phyloP scores from a whole-genome alignment of 495 filamentous ascomycete genomes.

The Aspergillus sclerotioniger region DNA sequence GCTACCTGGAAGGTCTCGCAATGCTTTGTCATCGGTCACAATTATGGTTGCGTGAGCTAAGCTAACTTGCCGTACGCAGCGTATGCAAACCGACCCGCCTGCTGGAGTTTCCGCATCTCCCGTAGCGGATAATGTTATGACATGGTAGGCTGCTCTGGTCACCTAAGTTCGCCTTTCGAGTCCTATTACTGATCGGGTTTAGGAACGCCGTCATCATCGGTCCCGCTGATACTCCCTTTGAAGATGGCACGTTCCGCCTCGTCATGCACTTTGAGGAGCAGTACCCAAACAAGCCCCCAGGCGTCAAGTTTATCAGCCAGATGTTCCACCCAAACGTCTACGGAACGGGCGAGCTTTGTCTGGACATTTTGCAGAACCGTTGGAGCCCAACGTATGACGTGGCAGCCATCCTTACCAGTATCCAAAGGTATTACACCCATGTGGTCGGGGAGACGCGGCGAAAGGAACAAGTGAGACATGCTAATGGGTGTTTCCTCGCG shows the following conservation, averaged over 20 bases:
- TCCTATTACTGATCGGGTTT: constrained; percentile 10
- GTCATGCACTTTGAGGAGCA: constrained; percentile 99
- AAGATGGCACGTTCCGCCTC: constrained; percentile 95
- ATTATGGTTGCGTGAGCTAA: constrained; percentile 19
- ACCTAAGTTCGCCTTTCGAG: background rate
- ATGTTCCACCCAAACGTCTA: constrained; percentile 99
- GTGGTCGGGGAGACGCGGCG: constrained; percentile 3
- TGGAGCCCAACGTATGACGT: constrained; percentile 99
- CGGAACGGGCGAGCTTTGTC: constrained; percentile 90
- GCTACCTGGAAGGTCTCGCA: background rate
- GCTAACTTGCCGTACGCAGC: constrained; percentile 48
- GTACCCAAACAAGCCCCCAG: constrained; percentile 96
- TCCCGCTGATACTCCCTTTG: constrained; percentile 94
- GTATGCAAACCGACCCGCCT: constrained; percentile 98
- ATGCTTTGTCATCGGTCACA: background rate
- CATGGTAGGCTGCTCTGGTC: constrained; percentile 63
- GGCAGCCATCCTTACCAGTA: constrained; percentile 92
- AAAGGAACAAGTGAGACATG: background rate
- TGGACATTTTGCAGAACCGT: constrained; percentile 96
- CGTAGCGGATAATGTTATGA: constrained; percentile 98
- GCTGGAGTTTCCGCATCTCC: constrained; percentile 96
- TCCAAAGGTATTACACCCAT: constrained; percentile 74
- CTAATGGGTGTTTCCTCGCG: background rate
- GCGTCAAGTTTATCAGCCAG: constrained; percentile 96
- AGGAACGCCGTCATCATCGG: constrained; percentile 99